Base-by-base conservation (phyloP, 1,284 basidiomycete species). In the Leccinum subrobustum region DNA sequence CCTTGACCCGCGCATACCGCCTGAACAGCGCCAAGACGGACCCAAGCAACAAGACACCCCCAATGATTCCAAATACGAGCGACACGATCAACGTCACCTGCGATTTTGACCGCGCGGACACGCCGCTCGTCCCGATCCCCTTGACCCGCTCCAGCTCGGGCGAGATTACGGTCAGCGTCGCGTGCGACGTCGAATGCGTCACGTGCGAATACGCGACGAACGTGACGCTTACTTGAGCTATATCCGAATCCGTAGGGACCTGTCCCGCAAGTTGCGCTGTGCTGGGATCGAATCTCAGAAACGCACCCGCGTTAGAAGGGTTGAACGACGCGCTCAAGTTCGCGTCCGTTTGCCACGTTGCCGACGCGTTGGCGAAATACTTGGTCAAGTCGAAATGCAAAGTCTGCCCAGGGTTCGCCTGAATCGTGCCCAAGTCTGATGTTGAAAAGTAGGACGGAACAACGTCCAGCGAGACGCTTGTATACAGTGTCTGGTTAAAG, bases 171-270 rank as follows among this genome's bases (percentile, higher is more conserved):
- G 78, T 73, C n/a, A 92, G 76, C 52, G 69, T 80, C 2, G 86
- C 77, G 67, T 88, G 86, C 11, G 90, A 93, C 0, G 83, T 88
- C 7, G 90, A 89, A 67, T 88, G 88, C 3, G 87, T 91, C 27
- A 80, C 61, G 52, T 73, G 76, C 47, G 87, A 88, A 71, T 85
- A 88, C 2, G 86, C 84, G 5, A 86, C 85, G 66, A 91, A 88
- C 5, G 81, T 82, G 56, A 87, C 76, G 2, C 74, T 71, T 50
- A 87, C 77, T 18, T 74, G 67, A 33, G 74, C 58, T 57, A 63
- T 65, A 54, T 76, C 73, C 2, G 72, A 72, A 57, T 81, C 73
- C 25, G 65, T 54, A 23, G 88, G 87, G 35, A 89, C 70, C n/a
- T 66, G 78, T 18, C 89, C 89, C 35, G 75, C 71, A 42, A 91